Evolutionary conservation across 2,329 filamentous ascomycete species (phyloP), one percentile per base, ranked within the genome.

Genomic region (Colletotrichum tabaci): DNA sequence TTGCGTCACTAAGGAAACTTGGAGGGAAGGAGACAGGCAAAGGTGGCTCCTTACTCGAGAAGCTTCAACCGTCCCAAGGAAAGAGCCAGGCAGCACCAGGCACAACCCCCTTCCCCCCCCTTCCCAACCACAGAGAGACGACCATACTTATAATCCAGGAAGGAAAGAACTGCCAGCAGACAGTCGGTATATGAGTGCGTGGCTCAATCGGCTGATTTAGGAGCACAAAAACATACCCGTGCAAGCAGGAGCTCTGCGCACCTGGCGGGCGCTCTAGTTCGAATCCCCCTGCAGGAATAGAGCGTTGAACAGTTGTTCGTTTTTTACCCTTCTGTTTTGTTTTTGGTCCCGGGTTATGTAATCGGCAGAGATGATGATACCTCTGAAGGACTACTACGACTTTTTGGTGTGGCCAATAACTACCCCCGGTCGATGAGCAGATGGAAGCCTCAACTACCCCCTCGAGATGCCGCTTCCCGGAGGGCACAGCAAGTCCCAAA

Each of bases 181-280:
- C 55, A 58, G n/a, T 23, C 55, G 23, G 55, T 26, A 44, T 42
- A 42, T 58, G 55, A 44, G 55, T 58, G 55, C 55, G 55, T 58
- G 55, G 55, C 55, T 58, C 55, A 58, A 44, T 58, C 40, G 38
- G 38, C 15, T 58, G 38, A 23, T 23, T 23, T 49, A 42, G 13
- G 35, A 58, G 55, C 38, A 42, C 10, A 58, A 58, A 58, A 58
- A 44, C 0, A 58, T 58, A 58, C 55, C 38, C 55, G 55, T 44
- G 55, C 55, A 6, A 58, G 12, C 38, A 58, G 38, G 55, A 16
- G 38, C 55, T 58, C 55, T 42, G 38, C 38, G 26, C 35, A 58
- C 38, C 38, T 58, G 38, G 55, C 55, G 55, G 38, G 55, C 55
- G 55, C 55, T 58, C 38, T 58, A 42, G 55, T 58, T 58, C 55